Conservation (phyloP, 148 eudicot species). For the Fagopyrum homotropicum region DNA sequence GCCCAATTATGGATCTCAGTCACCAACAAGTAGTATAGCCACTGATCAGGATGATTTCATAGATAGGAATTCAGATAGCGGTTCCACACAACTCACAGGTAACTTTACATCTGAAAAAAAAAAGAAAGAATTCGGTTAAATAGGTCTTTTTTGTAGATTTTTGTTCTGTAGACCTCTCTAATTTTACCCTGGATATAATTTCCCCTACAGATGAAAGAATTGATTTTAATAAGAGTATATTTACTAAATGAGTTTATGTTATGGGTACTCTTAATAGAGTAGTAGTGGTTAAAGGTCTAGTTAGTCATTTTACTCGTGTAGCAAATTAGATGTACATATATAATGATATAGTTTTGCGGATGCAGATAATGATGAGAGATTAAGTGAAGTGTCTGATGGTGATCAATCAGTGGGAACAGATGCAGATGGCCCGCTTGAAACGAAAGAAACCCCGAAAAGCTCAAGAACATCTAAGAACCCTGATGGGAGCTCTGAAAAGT, state of each 20-base stretch:
- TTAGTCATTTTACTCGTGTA: too few relatives aligned
- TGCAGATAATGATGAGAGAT: conserved; percentile 36
- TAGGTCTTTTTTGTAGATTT: background rate
- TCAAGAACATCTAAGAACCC: conserved; percentile 24
- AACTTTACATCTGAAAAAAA: conserved; percentile 5
- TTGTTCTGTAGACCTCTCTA: too few relatives aligned
- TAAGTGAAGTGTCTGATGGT: conserved; percentile 40
- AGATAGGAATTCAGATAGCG: conserved; percentile 22
- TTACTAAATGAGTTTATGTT: too few relatives aligned
- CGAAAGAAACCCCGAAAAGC: conserved; percentile 20
- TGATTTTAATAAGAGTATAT: too few relatives aligned
- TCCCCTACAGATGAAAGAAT: too few relatives aligned
- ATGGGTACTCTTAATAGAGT: too few relatives aligned
- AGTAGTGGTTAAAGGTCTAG: too few relatives aligned
- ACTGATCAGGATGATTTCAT: conserved; percentile 29
- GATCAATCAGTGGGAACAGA: conserved; percentile 43
- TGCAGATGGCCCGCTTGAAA: conserved; percentile 38
- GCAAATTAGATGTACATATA: background rate
- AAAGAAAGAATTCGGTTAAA: background rate
- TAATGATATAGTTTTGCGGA: conserved; percentile 16
- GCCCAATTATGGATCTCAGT: conserved; percentile 32
- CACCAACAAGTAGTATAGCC: conserved; percentile 30
- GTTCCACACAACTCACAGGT: conserved; percentile 10
- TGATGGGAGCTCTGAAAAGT: conserved; percentile 40
- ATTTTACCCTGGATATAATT: too few relatives aligned